Evolutionary conservation across 2,329 filamentous ascomycete species (phyloP).

Genomic region (Ophiognomonia clavigignenti-juglandacearum): DNA sequence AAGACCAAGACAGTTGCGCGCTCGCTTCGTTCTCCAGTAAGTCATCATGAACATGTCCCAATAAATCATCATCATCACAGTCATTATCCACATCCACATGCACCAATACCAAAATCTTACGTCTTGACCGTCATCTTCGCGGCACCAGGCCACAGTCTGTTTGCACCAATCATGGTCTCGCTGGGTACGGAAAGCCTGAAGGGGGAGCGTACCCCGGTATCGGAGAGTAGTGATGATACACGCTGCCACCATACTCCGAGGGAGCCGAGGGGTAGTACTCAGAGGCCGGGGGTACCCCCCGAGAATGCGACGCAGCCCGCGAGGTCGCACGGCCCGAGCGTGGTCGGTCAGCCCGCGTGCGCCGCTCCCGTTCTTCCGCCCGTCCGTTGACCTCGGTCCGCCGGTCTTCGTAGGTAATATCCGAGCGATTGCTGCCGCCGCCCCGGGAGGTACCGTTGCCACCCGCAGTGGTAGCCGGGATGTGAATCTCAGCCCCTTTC

Average conservation of each 20-base stretch:
- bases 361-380: slow-evolving; percentile 17
- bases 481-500: slow-evolving; percentile 57
- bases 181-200: slow-evolving; percentile 11
- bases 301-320: slow-evolving; percentile 42
- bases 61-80: not conserved
- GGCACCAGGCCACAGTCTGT: not conserved
- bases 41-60: not conserved
- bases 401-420: slow-evolving; percentile 43
- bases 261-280: not conserved
- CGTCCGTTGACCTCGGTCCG: slow-evolving; percentile 39
- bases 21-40: not conserved
- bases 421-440: slow-evolving; percentile 33
- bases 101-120: too few relatives aligned
- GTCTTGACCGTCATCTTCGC: slow-evolving; percentile 8
- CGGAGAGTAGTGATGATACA: not conserved
- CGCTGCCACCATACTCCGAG: slow-evolving; percentile 7
- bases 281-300: slow-evolving; percentile 12
- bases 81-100: slow-evolving; percentile 6
- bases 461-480: slow-evolving; percentile 35
- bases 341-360: slow-evolving; percentile 39
- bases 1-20: not conserved
- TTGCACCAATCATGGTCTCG: not conserved
- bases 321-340: slow-evolving; percentile 38
- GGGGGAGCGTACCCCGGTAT: slow-evolving; percentile 14
- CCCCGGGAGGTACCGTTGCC: slow-evolving; percentile 33